Evolutionary conservation across 352 stramenopile species (phyloP).

Genomic region (Pythium periplocum): DNA sequence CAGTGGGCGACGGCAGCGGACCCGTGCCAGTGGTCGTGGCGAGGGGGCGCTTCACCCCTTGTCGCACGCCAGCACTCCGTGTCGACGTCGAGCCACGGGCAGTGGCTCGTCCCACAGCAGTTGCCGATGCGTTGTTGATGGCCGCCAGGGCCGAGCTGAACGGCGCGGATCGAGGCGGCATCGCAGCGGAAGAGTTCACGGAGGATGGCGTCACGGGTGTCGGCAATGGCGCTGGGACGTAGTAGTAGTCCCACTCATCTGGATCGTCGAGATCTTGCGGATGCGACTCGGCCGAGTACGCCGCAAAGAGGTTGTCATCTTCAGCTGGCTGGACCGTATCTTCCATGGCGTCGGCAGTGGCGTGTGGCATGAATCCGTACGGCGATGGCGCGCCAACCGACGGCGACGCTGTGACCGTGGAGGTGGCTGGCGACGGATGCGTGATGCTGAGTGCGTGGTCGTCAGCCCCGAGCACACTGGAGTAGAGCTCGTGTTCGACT

Average conservation of each 20-base stretch:
- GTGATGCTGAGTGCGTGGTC: conserved; percentile 13
- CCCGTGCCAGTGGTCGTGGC: conserved; percentile 9
- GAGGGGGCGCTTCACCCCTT: conserved; percentile 46
- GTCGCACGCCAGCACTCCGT: conserved; percentile 3
- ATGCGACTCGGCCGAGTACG: conserved; percentile 26
- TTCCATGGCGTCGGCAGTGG: neutral
- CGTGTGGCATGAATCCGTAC: conserved; percentile 1
- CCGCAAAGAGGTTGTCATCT: conserved; percentile 47
- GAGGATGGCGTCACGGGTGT: conserved; percentile 5
- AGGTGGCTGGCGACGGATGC: conserved; percentile 3
- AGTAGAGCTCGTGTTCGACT: conserved; percentile 5
- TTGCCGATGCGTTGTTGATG: neutral
- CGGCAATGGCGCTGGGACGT: conserved; percentile 19
- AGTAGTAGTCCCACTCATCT: conserved; percentile 43
- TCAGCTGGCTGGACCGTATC: conserved; percentile 19
- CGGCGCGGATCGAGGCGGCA: neutral
- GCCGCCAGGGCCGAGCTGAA: neutral
- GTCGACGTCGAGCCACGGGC: neutral
- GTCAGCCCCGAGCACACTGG: conserved; percentile 3
- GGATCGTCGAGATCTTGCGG: conserved; percentile 29
- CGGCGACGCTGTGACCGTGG: conserved; percentile 1
- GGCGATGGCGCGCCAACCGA: neutral
- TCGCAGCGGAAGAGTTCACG: neutral
- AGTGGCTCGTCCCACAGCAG: conserved; percentile 1
- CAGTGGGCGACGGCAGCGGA: conserved; percentile 34